phyloP scores from a whole-genome alignment of 2,329 filamentous ascomycete genomes.

The Cladosporium sp. region DNA sequence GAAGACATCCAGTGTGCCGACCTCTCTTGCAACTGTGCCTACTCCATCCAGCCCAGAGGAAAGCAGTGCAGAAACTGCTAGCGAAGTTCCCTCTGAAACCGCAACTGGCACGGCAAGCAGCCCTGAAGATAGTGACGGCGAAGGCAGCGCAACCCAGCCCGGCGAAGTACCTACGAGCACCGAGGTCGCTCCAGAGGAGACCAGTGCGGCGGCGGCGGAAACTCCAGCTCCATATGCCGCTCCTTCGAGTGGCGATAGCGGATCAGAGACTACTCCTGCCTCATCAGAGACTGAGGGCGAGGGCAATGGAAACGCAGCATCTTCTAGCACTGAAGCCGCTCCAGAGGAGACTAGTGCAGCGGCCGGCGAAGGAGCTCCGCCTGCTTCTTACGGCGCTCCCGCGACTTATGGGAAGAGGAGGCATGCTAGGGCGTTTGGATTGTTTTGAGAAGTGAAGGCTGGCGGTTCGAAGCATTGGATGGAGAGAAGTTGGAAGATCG shows the following conservation, averaged over 20 bases:
- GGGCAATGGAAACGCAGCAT: not conserved
- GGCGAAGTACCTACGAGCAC: too few species aligned
- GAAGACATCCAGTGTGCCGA: constrained; percentile 47
- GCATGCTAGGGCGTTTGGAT: constrained; percentile 1
- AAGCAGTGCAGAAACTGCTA: not conserved
- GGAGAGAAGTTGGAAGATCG: too few species aligned
- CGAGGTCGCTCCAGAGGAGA: not conserved
- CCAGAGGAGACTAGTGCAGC: not conserved
- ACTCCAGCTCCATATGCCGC: not conserved
- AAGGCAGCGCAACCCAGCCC: too few species aligned
- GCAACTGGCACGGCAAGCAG: not conserved
- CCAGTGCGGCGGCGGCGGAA: not conserved
- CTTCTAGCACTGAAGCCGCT: not conserved
- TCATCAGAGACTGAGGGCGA: not conserved
- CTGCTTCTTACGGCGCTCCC: not conserved
- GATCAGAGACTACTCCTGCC: not conserved
- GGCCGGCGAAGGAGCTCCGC: constrained; percentile 34
- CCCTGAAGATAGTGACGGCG: not conserved
- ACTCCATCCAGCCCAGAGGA: not conserved
- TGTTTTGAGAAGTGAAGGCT: not conserved
- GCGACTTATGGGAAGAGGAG: constrained; percentile 1
- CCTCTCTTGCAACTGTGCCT: not conserved
- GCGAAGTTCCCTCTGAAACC: not conserved
- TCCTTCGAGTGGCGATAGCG: not conserved
- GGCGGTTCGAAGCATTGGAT: too few species aligned